Conservation (phyloP, 2,329 filamentous ascomycete genomes). For the Fusarium sp. region DNA sequence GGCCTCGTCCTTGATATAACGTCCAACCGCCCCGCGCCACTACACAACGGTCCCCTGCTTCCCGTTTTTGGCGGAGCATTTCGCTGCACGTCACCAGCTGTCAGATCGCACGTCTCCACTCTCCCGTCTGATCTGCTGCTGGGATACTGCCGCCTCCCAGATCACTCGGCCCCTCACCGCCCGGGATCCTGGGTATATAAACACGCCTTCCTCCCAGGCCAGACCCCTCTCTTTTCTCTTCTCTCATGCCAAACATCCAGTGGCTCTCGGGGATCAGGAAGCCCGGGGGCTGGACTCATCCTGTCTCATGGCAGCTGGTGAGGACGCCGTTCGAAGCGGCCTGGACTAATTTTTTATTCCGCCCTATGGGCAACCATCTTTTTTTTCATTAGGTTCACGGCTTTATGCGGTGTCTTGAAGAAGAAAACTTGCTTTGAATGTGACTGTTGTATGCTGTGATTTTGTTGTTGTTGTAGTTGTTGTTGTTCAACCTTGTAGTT, state of each 20-base stretch:
- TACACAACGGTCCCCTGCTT: not conserved
- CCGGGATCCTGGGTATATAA: slow-evolving; percentile 4
- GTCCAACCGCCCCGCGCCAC: slow-evolving; percentile 9
- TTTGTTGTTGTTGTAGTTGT: too few species aligned
- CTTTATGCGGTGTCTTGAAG: slow-evolving; percentile 34
- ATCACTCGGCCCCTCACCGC: slow-evolving; percentile 26
- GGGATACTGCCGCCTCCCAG: slow-evolving; percentile 10
- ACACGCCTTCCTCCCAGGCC: not conserved
- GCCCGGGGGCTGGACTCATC: slow-evolving; percentile 14
- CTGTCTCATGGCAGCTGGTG: not conserved
- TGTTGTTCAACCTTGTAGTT: not conserved
- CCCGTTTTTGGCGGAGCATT: not conserved
- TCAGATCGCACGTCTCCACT: not conserved
- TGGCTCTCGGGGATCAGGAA: slow-evolving; percentile 20
- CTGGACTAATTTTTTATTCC: slow-evolving; percentile 32
- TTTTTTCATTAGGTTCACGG: slow-evolving; percentile 35
- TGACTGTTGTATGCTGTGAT: not conserved
- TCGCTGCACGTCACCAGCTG: not conserved
- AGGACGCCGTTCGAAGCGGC: not conserved
- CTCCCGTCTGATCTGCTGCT: not conserved
- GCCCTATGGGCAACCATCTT: not conserved
- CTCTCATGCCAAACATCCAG: slow-evolving; percentile 6
- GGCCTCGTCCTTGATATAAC: not conserved
- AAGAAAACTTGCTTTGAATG: slow-evolving; percentile 12
- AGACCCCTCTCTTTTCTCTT: not conserved